Evolutionary conservation across 331 rosid genomes (phyloP), one percentile per base, ranked within the genome.

Genomic region (Acacia concinna): DNA sequence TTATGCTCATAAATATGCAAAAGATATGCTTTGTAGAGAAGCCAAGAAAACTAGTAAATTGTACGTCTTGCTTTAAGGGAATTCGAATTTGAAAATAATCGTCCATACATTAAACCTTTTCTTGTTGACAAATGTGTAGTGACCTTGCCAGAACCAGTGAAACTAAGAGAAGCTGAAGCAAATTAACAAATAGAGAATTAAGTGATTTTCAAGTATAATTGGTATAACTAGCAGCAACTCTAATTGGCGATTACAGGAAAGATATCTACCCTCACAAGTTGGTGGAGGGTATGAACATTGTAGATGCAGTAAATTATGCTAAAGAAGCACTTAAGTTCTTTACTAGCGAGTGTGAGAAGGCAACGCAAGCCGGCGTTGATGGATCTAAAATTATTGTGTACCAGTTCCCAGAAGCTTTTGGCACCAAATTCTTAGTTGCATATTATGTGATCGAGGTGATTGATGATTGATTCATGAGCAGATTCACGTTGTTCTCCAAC

Each of bases 121-220:
- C 4, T 32, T 63, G 69, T 64, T 68, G 31, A 37, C 1, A 20
- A 2, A 34, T 46, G 64, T 79, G 80, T 83, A 91, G 98, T 62
- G n/a, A 78, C 79, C 34, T 63, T 93, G 73, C 49, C 81, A 0
- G 89, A 91, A 0, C 90, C 97, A 4, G 40, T 71, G 11, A 90
- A 77, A 79, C 80, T 88, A 15, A 72, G 97, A 46, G 93, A 88
- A 21, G 51, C 1, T 4, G 86, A 10, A 30, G 84, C 88, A 6
- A 54, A 79, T 5, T 93, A 88, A 56, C 21, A 67, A 0, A 81
- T 78, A 4, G n/a, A n/a, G 68, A 74, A 56, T 31, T 93, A 20
- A 93, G 85, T 49, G 91, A 90, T 12, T 90, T 93, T 56, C 98
- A 93, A 52, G 86, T 71, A 56, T 93, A 90, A 78, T 40, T 93